A percentile compares a stretch with the other conserved stretches of the same genome.
These are phyloP conservation scores for Fusarium abutilonis DNA, from an alignment of 2,329 filamentous ascomycete species.

Conservation along the genomic window DNA sequence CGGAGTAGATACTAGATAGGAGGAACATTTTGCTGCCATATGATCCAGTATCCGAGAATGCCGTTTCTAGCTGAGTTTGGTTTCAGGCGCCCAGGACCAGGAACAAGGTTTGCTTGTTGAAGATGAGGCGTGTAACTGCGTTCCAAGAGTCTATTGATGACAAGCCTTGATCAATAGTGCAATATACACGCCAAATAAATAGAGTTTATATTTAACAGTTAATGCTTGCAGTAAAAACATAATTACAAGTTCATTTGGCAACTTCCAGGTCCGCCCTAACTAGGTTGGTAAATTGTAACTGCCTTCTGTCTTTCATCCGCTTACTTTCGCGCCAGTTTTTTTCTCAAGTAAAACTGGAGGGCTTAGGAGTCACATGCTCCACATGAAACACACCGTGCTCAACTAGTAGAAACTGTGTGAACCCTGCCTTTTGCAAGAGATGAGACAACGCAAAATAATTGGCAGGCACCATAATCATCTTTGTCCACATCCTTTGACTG, in stretches of 20 bases:
- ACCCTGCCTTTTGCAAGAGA: slow-evolving; percentile 31
- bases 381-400: slow-evolving; percentile 36
- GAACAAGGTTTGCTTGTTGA: slow-evolving; percentile 38
- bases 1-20: too few relatives aligned
- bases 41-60: not conserved
- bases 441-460: slow-evolving; percentile 28
- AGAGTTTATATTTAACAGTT: too few relatives aligned
- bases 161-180: not conserved
- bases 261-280: too few relatives aligned
- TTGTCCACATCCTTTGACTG: slow-evolving; percentile 29
- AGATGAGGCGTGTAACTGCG: slow-evolving; percentile 41
- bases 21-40: too few relatives aligned
- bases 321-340: slow-evolving; percentile 4
- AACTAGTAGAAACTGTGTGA: slow-evolving; percentile 28
- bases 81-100: slow-evolving; percentile 35
- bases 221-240: too few relatives aligned
- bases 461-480: slow-evolving; percentile 27
- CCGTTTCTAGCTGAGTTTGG: slow-evolving; percentile 13
- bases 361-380: slow-evolving; percentile 31
- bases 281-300: not conserved
- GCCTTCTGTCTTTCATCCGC: not conserved
- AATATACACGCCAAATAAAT: not conserved
- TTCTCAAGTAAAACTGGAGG: slow-evolving; percentile 19
- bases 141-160: slow-evolving; percentile 17
- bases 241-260: too few relatives aligned